A percentile compares a stretch with the other conserved stretches of the same genome.
phyloP scores from a whole-genome alignment of 140 eudicot species.

The Cichorium intybus region DNA sequence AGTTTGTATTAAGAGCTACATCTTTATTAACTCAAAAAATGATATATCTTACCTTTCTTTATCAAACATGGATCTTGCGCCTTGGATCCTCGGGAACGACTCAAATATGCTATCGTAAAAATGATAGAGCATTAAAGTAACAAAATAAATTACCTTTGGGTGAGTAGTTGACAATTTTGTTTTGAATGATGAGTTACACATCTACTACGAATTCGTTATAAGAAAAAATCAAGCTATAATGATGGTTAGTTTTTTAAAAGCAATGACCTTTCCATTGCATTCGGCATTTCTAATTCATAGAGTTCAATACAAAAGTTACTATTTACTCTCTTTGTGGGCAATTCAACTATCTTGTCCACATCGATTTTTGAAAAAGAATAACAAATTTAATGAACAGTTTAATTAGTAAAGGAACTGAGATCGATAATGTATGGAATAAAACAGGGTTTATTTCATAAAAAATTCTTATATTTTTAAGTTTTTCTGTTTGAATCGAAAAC shows the following conservation, averaged over 20 bases:
- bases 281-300: background rate
- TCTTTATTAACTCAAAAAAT: too few species aligned
- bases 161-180: conserved; percentile 24
- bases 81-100: too few species aligned
- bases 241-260: conserved; percentile 24
- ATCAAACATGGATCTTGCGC: too few species aligned
- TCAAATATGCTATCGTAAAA: background rate
- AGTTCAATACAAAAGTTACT: conserved; percentile 2
- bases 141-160: background rate
- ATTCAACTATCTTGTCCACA: background rate
- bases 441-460: too few species aligned
- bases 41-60: too few species aligned
- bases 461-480: too few species aligned
- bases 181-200: conserved; percentile 23
- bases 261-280: conserved; percentile 18
- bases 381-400: background rate
- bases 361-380: background rate
- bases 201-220: conserved; percentile 27
- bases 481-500: too few species aligned
- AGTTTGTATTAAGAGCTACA: too few species aligned
- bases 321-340: background rate
- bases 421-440: background rate
- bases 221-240: conserved; percentile 23
- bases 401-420: background rate
- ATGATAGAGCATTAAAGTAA: background rate